Evolutionary conservation across 495 filamentous ascomycete species (phyloP), one percentile per base, ranked within the genome.

Genomic region (Pseudevernia furfuracea): DNA sequence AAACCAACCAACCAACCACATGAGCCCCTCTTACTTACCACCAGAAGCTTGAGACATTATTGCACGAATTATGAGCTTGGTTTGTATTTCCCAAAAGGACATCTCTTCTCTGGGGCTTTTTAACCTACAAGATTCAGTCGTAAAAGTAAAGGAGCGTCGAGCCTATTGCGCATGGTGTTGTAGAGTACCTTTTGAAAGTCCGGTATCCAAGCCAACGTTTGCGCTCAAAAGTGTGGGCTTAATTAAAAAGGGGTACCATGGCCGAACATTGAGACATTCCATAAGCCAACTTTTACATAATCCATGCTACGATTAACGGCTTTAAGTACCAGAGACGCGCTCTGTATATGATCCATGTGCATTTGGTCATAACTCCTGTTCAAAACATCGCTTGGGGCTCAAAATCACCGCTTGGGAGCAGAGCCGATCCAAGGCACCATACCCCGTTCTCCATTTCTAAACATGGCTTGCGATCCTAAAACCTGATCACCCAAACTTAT

Each of bases 401-500:
- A 8, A 6, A 3, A 14, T 10, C 3, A 36, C 19, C 23, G 19
- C 14, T 36, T 19, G 7, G 3, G 39, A 43, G 39, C 39, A n/a
- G 3, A 46, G 43, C 43, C 6, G n/a, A 25, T 59, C n/a, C 58
- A 12, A 43, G 41, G n/a, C n/a, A 38, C 17, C 36, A 23, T 43
- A 21, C 3, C 3, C 32, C 12, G 2, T 43, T 2, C 2, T 59
- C 12, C 9, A 37, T 37, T 25, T 37, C 36, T 15, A 59, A 14
- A 0, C 4, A 25, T 14, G 32, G 56, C 19, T 25, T 36, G 56
- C 10, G n/a, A 28, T 23, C 10, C 25, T 5, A n/a, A 39, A 14
- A 37, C 25, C 7, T 30, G 8, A 43, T 48, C n/a, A 83, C 57
- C 81, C 81, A 69, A 82, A 81, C 66, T 82, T 80, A 71, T 80